Evolutionary conservation across 345 rosid species (phyloP).

Genomic region (Aegle marmelos): DNA sequence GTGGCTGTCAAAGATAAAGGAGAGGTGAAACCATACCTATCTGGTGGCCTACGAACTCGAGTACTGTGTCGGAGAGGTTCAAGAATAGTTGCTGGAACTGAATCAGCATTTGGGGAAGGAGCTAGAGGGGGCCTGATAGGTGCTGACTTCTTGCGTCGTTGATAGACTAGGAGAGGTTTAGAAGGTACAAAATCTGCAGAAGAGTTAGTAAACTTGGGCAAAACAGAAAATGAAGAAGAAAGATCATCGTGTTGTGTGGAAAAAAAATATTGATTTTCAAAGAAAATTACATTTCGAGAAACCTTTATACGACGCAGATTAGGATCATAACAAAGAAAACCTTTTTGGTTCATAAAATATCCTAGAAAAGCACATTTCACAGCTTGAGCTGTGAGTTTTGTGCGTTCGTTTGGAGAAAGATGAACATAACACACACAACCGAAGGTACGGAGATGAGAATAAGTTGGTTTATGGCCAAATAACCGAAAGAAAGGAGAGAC

Average conservation of each 20-base stretch:
- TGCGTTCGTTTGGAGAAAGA: no score
- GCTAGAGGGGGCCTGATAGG: not conserved
- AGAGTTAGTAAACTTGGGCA: not conserved
- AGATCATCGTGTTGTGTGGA: not conserved
- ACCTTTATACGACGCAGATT: not conserved
- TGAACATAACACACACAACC: no score
- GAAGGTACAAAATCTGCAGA: not conserved
- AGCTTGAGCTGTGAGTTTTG: no score
- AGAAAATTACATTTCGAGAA: not conserved
- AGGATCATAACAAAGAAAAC: not conserved
- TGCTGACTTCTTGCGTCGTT: not conserved
- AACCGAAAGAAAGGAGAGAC: no score
- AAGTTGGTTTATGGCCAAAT: no score
- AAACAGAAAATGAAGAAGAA: not conserved
- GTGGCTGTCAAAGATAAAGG: not conserved
- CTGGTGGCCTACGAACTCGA: not conserved
- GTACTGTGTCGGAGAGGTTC: not conserved
- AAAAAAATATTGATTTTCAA: not conserved
- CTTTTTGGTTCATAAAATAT: not conserved
- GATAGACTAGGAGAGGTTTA: not conserved
- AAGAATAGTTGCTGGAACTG: not conserved
- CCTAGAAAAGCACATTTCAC: not conserved
- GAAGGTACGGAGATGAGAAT: no score
- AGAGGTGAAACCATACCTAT: not conserved
- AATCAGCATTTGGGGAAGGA: not conserved